Evolutionary conservation across 768 basidiomycete species (phyloP).

Genomic region (Coprinopsis marcescibilis): DNA sequence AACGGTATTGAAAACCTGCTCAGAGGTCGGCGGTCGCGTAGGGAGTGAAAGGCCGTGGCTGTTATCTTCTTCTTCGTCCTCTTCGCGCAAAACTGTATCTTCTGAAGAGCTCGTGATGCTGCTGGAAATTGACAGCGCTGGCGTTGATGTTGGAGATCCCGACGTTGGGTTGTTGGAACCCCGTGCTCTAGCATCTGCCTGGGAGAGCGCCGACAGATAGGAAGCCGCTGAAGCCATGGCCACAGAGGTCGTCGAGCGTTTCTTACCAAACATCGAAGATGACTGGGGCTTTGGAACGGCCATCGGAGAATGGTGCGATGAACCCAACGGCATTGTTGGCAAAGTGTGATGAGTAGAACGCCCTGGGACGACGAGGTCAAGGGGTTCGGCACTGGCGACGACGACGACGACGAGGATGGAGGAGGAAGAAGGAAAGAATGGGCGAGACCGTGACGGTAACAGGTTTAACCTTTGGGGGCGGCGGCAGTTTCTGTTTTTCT

Average conservation of each 20-base stretch:
- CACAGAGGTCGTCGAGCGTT: constrained; percentile 32
- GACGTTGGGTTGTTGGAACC: constrained; percentile 21
- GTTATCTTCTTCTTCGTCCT: constrained; percentile 42
- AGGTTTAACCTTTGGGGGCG: no score
- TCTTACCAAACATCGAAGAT: constrained; percentile 59
- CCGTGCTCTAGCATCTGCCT: constrained; percentile 62
- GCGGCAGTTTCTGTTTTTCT: no score
- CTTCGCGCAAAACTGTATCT: constrained; percentile 58
- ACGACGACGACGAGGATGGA: neutral
- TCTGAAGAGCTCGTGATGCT: constrained; percentile 65
- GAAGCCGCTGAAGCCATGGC: constrained; percentile 35
- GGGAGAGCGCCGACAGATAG: constrained; percentile 38
- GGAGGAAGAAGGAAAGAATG: no score
- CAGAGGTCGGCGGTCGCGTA: constrained; percentile 67
- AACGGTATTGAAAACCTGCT: constrained; percentile 69
- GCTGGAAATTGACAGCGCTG: constrained; percentile 69
- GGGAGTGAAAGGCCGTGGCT: constrained; percentile 57
- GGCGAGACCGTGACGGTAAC: no score
- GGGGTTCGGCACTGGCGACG: neutral
- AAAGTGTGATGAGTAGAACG: neutral
- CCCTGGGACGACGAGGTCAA: neutral
- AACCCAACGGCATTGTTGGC: constrained; percentile 15
- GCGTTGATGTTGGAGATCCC: constrained; percentile 53
- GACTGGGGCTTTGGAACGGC: constrained; percentile 48
- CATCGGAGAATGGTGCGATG: constrained; percentile 52